Evolutionary conservation across 179 eudicot genomes (phyloP).

Genomic region (Carnegiea gigantea): DNA sequence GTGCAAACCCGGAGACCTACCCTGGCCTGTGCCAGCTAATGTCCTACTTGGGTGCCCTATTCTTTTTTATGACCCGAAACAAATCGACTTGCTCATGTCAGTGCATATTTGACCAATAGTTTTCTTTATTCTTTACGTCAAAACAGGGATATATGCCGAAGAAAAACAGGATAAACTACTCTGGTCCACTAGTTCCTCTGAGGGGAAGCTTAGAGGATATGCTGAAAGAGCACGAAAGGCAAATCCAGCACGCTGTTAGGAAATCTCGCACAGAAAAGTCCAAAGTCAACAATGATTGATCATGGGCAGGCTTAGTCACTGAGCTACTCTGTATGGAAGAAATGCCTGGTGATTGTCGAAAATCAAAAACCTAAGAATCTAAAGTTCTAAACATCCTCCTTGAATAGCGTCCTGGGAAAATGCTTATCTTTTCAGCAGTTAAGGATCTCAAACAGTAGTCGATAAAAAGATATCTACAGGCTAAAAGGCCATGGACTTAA

Average conservation of each 20-base stretch:
- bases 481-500: not conserved
- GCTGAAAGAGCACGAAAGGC: slow-evolving; percentile 94
- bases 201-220: slow-evolving; percentile 91
- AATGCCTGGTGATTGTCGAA: slow-evolving; percentile 24
- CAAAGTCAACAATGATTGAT: slow-evolving; percentile 32
- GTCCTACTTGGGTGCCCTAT: too few relatives aligned
- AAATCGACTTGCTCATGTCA: too few relatives aligned
- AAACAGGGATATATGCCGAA: slow-evolving; percentile 55
- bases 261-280: slow-evolving; percentile 57
- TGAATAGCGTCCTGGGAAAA: not conserved
- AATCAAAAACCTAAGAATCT: not conserved
- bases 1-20: too few relatives aligned
- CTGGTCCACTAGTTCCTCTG: slow-evolving; percentile 86
- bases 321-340: slow-evolving; percentile 20
- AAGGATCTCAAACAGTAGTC: slow-evolving; percentile 10
- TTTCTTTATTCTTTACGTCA: not conserved
- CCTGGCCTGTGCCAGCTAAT: too few relatives aligned
- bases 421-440: not conserved
- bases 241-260: slow-evolving; percentile 91
- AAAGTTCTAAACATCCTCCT: not conserved
- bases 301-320: slow-evolving; percentile 12
- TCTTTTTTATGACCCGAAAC: too few relatives aligned
- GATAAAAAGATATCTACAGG: not conserved
- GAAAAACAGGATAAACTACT: slow-evolving; percentile 67
- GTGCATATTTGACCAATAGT: too few relatives aligned